Evolutionary conservation across 2,329 filamentous ascomycete genomes (phyloP), one percentile per base, ranked within the genome.

Genomic region (Amesomyces nigricolor): DNA sequence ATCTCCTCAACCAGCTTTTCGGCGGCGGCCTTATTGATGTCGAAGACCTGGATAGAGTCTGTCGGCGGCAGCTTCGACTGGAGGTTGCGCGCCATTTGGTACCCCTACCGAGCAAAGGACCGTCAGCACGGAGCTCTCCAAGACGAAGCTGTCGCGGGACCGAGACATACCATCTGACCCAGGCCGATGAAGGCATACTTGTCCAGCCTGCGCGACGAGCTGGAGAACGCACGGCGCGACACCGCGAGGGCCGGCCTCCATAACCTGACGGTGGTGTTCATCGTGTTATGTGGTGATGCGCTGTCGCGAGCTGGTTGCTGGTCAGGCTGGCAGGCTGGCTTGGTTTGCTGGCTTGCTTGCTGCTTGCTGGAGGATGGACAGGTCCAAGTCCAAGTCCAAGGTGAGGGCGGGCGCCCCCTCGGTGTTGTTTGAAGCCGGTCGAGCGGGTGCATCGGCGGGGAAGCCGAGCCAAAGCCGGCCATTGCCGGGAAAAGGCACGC

Each of bases 31-130:
- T 69, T 68, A 65, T 84, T 82, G 67, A 83, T 77, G 65, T 84
- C 81, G 62, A 78, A 83, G 54, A 84, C 69, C 53, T 71, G 72
- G 44, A 84, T 63, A 44, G 72, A 75, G 66, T 83, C 80, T 43
- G 65, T 70, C 1, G 78, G 70, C 29, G 71, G 65, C 35, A 83
- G 72, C 67, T 81, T 83, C 32, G 77, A 72, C 66, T 81, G 80
- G 4, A 84, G 75, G 66, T 83, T 84, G 69, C 76, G 79, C 58
- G 80, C 81, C 81, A 84, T 83, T 71, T 82, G 80, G 63, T 78
- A 83, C 42, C 81, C 81, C 80, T 83, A 48, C 4, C 19, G 22
- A 58, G 59, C 52, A 51, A 44, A 53, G 5, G n/a, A 42, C n/a
- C 9, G 37, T 39, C 39, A 47, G 19, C 9, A 29, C 13, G 4